Conservation (phyloP, 108 stramenopile genomes). For the Skeletonema grethae region DNA sequence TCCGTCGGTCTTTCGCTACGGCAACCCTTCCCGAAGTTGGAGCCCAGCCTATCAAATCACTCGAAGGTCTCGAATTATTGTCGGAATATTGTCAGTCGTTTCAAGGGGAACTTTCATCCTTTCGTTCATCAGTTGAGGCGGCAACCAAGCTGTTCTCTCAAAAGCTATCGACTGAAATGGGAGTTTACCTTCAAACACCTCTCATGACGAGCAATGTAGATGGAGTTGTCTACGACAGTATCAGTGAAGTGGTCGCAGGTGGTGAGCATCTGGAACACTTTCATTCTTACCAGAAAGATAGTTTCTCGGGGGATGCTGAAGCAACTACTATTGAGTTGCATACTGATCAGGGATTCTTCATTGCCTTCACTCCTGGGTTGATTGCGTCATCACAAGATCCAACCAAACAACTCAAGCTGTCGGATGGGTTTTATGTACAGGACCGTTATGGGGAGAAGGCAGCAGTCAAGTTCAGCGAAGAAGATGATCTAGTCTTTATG, state of each 20-base stretch:
- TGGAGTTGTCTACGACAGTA: conserved; percentile 12
- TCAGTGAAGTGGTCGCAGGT: conserved; percentile 47
- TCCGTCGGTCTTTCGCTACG: too few relatives aligned
- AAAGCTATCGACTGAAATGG: neutral
- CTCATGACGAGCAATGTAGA: conserved; percentile 6
- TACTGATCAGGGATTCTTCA: conserved; percentile 64
- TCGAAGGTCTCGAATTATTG: too few relatives aligned
- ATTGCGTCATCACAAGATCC: conserved; percentile 16
- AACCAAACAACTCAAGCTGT: neutral
- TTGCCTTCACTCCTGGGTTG: conserved; percentile 62
- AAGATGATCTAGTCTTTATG: conserved; percentile 60
- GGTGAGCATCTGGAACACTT: conserved; percentile 79
- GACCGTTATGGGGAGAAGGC: conserved; percentile 14
- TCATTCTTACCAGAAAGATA: conserved; percentile 53
- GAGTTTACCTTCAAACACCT: conserved; percentile 2
- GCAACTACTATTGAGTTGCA: conserved; percentile 58
- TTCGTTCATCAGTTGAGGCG: too few relatives aligned
- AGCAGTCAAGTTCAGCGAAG: conserved; percentile 47
- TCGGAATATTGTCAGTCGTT: too few relatives aligned
- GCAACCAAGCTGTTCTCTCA: neutral
- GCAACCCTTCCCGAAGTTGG: too few relatives aligned
- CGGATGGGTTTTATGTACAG: conserved; percentile 1
- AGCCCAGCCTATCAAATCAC: too few relatives aligned
- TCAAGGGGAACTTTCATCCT: too few relatives aligned
- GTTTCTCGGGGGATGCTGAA: neutral